Evolutionary conservation across 2,329 filamentous ascomycete genomes (phyloP), one percentile per base, ranked within the genome.

Genomic region (Penicillium sp.): DNA sequence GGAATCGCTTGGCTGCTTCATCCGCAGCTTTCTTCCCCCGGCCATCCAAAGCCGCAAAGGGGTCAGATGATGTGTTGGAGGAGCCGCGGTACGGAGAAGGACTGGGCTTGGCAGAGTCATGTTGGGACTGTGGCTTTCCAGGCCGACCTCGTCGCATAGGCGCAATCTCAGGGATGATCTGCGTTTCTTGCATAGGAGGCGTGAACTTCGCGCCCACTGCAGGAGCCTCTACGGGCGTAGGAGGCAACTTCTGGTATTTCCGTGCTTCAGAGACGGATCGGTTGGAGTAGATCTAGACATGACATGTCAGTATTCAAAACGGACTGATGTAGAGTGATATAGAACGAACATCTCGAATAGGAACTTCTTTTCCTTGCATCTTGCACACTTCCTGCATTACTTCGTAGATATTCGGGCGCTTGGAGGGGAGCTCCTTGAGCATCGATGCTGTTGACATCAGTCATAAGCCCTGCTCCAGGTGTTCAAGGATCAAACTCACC

Each of bases 111-210:
- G 79, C 73, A 66, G 75, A 78, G 73, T 72, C 76, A 62, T 75
- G 66, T 67, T 79, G 73, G 57, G 81, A 57, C 19, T 77, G 67
- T 59, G 79, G 66, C 67, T 81, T 83, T 4, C 82, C 81, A 5
- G 92, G 90, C 60, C 92, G 83, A 4, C 95, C 95, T 77, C 95
- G 85, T 59, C 95, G 86, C 95, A 98, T 98, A 0, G 93, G 95
- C 37, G 90, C 88, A 60, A 99, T 92, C 25, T 97, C 92, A 9
- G 95, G 95, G 54, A 98, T 87, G 9, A 83, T 80, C 64, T 89
- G 85, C 53, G 89, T 85, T 64, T 89, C 84, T 55, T 89, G 85
- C 26, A 86, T 78, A 2, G 89, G 87, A n/a, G 90, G 87, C 6
- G 91, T 86, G 68, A 93, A 93, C 16, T 92, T 88, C 11, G 93